Base-by-base conservation (phyloP, 1,139 yeast species). In the Meyerozyma sp. region DNA sequence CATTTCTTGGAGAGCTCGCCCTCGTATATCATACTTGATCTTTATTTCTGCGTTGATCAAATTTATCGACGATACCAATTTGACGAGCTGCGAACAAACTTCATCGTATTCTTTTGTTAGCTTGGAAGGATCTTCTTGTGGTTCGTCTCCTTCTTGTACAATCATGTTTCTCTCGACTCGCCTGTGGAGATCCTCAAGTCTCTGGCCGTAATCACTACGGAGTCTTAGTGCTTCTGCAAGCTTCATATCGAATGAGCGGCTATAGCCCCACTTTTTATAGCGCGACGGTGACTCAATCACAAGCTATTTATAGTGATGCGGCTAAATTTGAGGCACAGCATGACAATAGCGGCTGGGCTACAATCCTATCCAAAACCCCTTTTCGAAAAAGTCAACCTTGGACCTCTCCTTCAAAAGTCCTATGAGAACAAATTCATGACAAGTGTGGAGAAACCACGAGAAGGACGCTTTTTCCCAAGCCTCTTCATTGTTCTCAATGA, bases 321-420 rank as follows among this genome's bases (percentile, higher is more conserved):
- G 23, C 23, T 21, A 21, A 21, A 21, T 6, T 21, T 21, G 23
- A 21, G 23, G 3, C 23, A 21, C 23, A 28, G 32, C 14, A n/a
- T n/a, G 32, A n/a, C 11, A n/a, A 13, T n/a, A 5, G 14, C 32
- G 8, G n/a, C n/a, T 28, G 6, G 11, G n/a, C 34, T 53, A 68
- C 20, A 70, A 59, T 28, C 71, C 71, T 50, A 63, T 68, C 77
- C 77, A 73, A 10, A 70, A 56, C 25, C 70, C 65, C 49, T 70
- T 73, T 51, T 73, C 77, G 43, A 73, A 59, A 50, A 65, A 68
- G 50, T 72, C 76, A 10, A 74, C 76, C 52, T 71, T 67, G 4
- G 74, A 61, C 49, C 71, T 72, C 46, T 70, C 74, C 49, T 66
- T 67, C 34, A 73, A 50, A 28, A 72, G 53, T 1, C 77, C 77